Conservation (phyloP, 768 basidiomycete genomes). For the Hericium erinaceus region DNA sequence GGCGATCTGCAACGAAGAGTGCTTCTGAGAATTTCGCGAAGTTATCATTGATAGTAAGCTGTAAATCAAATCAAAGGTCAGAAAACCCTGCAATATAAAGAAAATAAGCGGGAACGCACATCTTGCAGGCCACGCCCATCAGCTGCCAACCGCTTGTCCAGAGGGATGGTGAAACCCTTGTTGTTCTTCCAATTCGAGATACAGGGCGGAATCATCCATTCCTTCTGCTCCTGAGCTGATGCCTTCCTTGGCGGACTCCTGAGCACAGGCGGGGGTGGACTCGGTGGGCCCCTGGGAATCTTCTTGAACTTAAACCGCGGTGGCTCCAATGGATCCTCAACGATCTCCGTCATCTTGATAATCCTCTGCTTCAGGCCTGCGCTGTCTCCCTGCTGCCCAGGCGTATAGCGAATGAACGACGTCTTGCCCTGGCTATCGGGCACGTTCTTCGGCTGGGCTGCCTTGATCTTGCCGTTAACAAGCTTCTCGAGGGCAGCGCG, state of each 20-base stretch:
- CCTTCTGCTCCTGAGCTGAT: conserved; percentile 95
- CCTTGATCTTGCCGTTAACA: conserved; percentile 94
- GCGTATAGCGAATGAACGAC: conserved; percentile 92
- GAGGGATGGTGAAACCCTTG: conserved; percentile 98
- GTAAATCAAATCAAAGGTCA: neutral
- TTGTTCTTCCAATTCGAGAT: conserved; percentile 99
- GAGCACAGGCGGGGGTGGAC: conserved; percentile 91
- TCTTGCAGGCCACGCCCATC: conserved; percentile 98
- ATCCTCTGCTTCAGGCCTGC: conserved; percentile 80
- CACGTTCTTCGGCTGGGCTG: conserved; percentile 94
- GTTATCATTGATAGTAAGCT: conserved; percentile 98
- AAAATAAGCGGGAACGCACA: conserved; percentile 37
- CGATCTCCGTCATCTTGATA: conserved; percentile 98
- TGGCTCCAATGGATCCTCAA: conserved; percentile 95
- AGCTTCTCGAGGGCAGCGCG: conserved; percentile 88
- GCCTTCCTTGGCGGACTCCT: conserved; percentile 94
- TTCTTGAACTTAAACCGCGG: conserved; percentile 98
- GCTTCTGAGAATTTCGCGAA: conserved; percentile 99
- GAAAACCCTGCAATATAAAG: neutral
- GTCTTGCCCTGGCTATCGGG: conserved; percentile 79
- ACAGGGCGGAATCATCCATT: conserved; percentile 99
- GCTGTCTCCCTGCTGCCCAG: conserved; percentile 73
- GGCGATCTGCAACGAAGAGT: conserved; percentile 89
- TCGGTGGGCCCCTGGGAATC: conserved; percentile 92
- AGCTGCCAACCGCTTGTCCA: conserved; percentile 95